phyloP scores from a whole-genome alignment of 2,329 filamentous ascomycete species.

The Colletotrichum liriopes region DNA sequence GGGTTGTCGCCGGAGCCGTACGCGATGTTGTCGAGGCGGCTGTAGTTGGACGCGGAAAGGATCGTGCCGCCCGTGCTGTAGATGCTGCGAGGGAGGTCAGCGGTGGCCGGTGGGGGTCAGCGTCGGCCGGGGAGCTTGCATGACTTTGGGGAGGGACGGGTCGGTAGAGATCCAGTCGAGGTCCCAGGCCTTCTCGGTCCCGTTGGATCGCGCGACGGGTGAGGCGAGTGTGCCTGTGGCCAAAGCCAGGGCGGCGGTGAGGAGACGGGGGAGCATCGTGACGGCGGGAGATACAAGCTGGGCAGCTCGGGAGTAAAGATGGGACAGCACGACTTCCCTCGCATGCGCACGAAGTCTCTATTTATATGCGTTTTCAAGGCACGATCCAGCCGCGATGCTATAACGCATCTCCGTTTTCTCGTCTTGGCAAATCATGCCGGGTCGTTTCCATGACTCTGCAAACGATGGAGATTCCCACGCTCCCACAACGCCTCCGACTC shows the following conservation, averaged over 20 bases:
- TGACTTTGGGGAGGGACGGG: constrained; percentile 48
- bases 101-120: neutral
- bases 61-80: constrained; percentile 51
- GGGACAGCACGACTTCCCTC: neutral
- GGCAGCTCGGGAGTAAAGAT: neutral
- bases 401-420: no score
- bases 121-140: constrained; percentile 41
- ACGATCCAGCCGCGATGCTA: neutral
- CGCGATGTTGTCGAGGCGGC: constrained; percentile 52
- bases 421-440: neutral
- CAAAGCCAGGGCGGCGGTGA: neutral
- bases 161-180: constrained; percentile 48
- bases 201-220: neutral
- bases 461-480: neutral
- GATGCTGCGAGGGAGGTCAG: constrained; percentile 27
- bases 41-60: constrained; percentile 53
- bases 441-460: neutral
- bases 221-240: neutral
- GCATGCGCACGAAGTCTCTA: neutral
- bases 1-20: constrained; percentile 49
- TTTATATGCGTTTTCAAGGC: neutral
- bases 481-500: neutral
- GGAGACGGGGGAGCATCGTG: neutral
- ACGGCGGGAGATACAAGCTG: neutral
- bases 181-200: constrained; percentile 10